Evolutionary conservation across 257 asterid genomes (phyloP), one percentile per base, ranked within the genome.

Genomic region (Solanum etuberosum): DNA sequence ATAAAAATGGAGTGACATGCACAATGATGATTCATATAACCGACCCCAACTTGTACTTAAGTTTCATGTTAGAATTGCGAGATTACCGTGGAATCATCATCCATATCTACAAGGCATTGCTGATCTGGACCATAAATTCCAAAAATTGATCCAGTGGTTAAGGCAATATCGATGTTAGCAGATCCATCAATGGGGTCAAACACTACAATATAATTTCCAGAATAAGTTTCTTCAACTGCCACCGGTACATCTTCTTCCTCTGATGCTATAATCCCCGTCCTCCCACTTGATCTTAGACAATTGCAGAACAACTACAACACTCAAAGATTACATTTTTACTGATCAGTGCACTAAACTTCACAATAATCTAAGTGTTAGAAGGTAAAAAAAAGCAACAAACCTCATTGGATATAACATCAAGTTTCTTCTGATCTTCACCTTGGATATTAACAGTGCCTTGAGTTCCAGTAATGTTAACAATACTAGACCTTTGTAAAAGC

Each of bases 121-220:
- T 90, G 88, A 74, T 94, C 95, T 0, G 98, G 99, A 37, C 91
- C 94, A 23, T 95, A 95, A 51, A 95, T 93, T 20, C 98, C 98
- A 59, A 94, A 96, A 87, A 96, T 93, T 84, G 98, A 96, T 42
- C 99, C 98, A 0, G 99, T 96, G 1, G 98, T 91, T 83, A 94
- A 88, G 89, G 97, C 92, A 83, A 95, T 94, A 87, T 96, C 98
- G 21, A 94, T 95, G 87, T 94, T 96, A 78, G 99, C 93, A 63
- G 99, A 96, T 87, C 98, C 98, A 81, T 94, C 98, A 77, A 96
- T 92, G 32, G 98, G 98, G 78, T 96, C 98, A 77, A 96, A 95
- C 27, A 96, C 98, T 20, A 96, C 99, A 86, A 94, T 90, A 89
- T 95, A 96, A 84, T 95, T 96, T 16, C 98, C 98, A 42, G 98